Evolutionary conservation across 805 yeast genomes (phyloP).

Genomic region (Brettanomyces anomalus): DNA sequence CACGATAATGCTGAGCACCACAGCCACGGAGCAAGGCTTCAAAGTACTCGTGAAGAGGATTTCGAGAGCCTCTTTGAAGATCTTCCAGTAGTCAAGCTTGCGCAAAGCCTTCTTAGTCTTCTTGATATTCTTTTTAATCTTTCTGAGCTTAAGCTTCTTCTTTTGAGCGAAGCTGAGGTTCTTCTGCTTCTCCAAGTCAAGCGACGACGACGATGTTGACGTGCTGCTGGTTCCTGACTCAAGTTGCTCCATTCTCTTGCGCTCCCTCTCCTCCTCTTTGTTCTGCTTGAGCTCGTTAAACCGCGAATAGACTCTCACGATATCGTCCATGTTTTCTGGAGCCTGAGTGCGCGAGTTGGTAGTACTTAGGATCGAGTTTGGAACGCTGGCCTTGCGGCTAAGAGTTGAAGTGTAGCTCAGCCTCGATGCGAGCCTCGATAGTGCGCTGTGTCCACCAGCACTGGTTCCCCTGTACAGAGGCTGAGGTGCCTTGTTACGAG

Average conservation of each 20-base stretch:
- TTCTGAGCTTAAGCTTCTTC: background rate
- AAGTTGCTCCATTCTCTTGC: background rate
- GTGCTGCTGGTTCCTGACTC: constrained; percentile 1
- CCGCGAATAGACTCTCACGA: constrained; percentile 46
- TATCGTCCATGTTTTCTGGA: constrained; percentile 32
- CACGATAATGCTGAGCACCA: constrained; percentile 54
- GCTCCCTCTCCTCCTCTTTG: background rate
- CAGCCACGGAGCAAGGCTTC: constrained; percentile 64
- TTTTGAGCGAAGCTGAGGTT: background rate
- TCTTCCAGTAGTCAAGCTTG: constrained; percentile 2
- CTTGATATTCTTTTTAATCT: background rate
- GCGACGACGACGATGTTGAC: background rate
- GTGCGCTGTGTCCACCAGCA: background rate
- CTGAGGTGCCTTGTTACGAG: background rate
- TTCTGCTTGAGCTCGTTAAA: constrained; percentile 23
- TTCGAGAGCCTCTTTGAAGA: background rate
- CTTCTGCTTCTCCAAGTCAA: background rate
- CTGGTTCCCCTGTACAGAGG: background rate
- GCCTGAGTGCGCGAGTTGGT: constrained; percentile 10
- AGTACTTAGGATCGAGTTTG: constrained; percentile 17
- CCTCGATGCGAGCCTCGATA: background rate
- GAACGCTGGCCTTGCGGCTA: constrained; percentile 7
- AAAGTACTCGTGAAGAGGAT: background rate
- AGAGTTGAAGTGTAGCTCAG: constrained; percentile 1
- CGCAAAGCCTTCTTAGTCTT: background rate